A percentile compares a stretch with the other conserved stretches of the same genome.
phyloP scores from a whole-genome alignment of 2,329 filamentous ascomycete species.

The Cladosporium halotolerans region DNA sequence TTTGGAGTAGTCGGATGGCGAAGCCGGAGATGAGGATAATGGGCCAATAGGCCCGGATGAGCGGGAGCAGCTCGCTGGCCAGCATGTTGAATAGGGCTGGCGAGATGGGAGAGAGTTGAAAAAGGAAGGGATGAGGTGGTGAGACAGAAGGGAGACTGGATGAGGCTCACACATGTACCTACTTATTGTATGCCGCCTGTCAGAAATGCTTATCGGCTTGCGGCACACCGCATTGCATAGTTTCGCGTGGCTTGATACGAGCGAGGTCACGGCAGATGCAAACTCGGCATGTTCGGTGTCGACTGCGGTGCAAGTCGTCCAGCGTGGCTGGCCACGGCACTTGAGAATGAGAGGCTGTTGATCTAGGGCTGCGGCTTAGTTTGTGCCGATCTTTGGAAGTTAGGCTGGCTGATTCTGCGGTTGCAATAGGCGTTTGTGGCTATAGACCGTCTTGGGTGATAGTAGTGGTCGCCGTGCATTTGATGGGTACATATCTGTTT shows the following conservation, averaged over 20 bases:
- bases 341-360: no score
- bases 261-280: slow-evolving; percentile 6
- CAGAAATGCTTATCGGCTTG: slow-evolving; percentile 2
- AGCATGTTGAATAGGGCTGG: slow-evolving; percentile 24
- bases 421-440: no score
- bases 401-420: no score
- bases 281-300: not conserved
- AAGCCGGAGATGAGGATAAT: slow-evolving; percentile 28
- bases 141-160: not conserved
- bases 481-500: no score
- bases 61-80: slow-evolving; percentile 21
- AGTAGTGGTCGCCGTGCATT: no score
- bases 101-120: not conserved
- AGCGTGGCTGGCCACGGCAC: no score
- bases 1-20: slow-evolving; percentile 34
- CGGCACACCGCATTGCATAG: slow-evolving; percentile 5
- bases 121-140: not conserved
- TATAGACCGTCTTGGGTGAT: no score
- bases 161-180: not conserved
- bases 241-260: not conserved
- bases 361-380: no score
- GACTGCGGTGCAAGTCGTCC: no score
- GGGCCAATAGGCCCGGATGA: slow-evolving; percentile 37
- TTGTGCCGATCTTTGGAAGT: no score
- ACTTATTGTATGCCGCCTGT: not conserved